Conservation (phyloP, 2,329 filamentous ascomycete species). For the Beauveria bassiana region DNA sequence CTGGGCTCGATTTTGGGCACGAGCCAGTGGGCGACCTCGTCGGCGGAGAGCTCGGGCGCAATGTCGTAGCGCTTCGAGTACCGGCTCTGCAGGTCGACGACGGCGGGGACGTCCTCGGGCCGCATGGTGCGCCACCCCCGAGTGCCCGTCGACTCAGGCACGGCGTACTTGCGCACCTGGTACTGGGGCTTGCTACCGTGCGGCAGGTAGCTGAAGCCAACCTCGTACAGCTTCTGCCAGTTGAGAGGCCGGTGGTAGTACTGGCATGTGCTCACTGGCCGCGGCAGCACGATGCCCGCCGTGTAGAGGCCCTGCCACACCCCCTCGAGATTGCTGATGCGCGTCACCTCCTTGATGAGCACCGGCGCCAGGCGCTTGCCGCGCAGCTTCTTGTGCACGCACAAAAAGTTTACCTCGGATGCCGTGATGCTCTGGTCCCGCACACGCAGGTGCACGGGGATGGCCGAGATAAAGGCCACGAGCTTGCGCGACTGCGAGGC, state of each 20-base stretch:
- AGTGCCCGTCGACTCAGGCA: constrained; percentile 66
- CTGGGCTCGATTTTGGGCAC: constrained; percentile 54
- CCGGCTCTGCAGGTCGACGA: constrained; percentile 64
- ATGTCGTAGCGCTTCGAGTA: constrained; percentile 79
- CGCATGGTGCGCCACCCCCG: constrained; percentile 76
- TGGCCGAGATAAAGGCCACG: constrained; percentile 91
- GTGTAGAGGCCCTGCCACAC: constrained; percentile 97
- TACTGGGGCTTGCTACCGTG: constrained; percentile 73
- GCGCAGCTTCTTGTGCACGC: constrained; percentile 95
- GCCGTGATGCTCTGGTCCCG: constrained; percentile 67
- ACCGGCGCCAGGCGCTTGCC: constrained; percentile 87
- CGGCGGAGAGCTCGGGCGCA: constrained; percentile 69
- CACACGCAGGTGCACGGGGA: constrained; percentile 76
- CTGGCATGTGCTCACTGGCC: constrained; percentile 82
- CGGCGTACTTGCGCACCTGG: constrained; percentile 77
- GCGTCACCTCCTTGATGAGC: constrained; percentile 95
- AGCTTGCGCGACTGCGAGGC: constrained; percentile 76
- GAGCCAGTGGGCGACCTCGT: constrained; percentile 85
- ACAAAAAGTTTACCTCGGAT: constrained; percentile 96
- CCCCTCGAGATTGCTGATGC: constrained; percentile 76
- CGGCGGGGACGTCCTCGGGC: constrained; percentile 66
- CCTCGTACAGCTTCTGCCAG: constrained; percentile 93
- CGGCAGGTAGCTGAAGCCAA: constrained; percentile 87
- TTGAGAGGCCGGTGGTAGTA: constrained; percentile 93
- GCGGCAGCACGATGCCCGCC: constrained; percentile 82